phyloP scores from a whole-genome alignment of 1,284 basidiomycete species.

The Leccinum subrobustum region DNA sequence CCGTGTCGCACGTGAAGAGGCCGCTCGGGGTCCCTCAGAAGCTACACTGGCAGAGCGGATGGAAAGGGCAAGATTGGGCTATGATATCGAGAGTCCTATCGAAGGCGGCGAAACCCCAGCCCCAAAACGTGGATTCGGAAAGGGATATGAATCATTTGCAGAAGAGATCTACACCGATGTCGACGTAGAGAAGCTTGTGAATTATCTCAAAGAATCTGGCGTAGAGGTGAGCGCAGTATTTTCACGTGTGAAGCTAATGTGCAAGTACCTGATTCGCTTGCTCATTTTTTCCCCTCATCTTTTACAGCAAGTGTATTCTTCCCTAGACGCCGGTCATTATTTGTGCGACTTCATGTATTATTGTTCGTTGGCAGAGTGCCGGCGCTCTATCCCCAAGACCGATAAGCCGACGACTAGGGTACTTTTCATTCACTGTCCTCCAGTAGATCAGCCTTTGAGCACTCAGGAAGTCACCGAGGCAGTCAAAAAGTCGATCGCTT shows the following conservation, averaged over 20 bases:
- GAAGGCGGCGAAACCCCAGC: conserved; percentile 35
- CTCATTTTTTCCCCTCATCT: neutral
- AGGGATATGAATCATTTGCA: conserved; percentile 45
- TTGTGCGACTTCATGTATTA: conserved; percentile 79
- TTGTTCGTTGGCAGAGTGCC: conserved; percentile 72
- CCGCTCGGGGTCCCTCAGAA: conserved; percentile 20
- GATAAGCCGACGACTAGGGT: conserved; percentile 60
- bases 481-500: conserved; percentile 55
- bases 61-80: conserved; percentile 34
- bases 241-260: neutral
- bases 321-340: conserved; percentile 75
- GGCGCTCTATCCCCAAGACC: conserved; percentile 50
- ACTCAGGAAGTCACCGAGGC: conserved; percentile 67
- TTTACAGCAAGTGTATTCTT: conserved; percentile 61
- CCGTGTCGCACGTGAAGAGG: conserved; percentile 35
- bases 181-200: conserved; percentile 50
- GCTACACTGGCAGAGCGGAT: conserved; percentile 37
- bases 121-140: conserved; percentile 49
- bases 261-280: conserved; percentile 10
- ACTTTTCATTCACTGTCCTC: conserved; percentile 71
- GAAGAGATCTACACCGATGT: conserved; percentile 49
- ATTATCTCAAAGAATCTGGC: conserved; percentile 56
- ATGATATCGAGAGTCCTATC: conserved; percentile 25
- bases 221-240: conserved; percentile 48
- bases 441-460: conserved; percentile 56